Conservation (phyloP, 352 stramenopile species). For the Phytopythium montanum region DNA sequence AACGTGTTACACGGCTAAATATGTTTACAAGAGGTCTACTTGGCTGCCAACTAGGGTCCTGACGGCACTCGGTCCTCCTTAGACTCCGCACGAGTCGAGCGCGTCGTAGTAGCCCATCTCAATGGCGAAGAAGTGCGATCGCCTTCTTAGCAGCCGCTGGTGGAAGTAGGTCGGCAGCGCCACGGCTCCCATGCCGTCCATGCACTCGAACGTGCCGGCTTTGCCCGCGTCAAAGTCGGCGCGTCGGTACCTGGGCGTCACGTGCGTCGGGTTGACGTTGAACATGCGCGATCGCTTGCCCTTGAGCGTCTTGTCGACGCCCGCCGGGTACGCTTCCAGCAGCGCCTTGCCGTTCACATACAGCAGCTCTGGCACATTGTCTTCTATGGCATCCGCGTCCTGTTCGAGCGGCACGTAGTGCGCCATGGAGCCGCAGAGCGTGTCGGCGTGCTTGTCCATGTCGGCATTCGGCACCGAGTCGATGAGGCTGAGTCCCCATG, state of each 20-base stretch:
- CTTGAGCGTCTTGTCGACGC: constrained; percentile 28
- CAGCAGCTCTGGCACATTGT: constrained; percentile 6
- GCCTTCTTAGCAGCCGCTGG: constrained; percentile 28
- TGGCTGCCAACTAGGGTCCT: too few species aligned
- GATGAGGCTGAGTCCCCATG: constrained; percentile 30
- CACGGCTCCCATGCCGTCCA: constrained; percentile 34
- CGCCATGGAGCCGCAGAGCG: constrained; percentile 40
- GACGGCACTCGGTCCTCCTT: constrained; percentile 5
- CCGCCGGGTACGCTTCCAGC: constrained; percentile 32
- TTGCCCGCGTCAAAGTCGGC: constrained; percentile 19
- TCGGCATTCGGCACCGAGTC: constrained; percentile 33
- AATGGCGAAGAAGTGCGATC: constrained; percentile 42
- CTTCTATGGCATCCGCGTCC: constrained; percentile 11
- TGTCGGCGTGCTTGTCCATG: constrained; percentile 23
- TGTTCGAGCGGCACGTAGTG: constrained; percentile 34
- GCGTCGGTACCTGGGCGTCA: constrained; percentile 25
- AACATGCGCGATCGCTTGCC: constrained; percentile 32
- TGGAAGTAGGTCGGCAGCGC: constrained; percentile 35
- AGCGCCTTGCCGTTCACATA: constrained; percentile 22
- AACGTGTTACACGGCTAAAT: too few species aligned
- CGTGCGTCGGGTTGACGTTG: constrained; percentile 36
- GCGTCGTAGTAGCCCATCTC: constrained; percentile 37
- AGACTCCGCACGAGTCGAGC: constrained; percentile 23
- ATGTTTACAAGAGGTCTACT: too few species aligned
- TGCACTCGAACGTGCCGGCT: constrained; percentile 38